Conservation (phyloP, 805 yeast genomes). For the Suhomyces prunicola region DNA sequence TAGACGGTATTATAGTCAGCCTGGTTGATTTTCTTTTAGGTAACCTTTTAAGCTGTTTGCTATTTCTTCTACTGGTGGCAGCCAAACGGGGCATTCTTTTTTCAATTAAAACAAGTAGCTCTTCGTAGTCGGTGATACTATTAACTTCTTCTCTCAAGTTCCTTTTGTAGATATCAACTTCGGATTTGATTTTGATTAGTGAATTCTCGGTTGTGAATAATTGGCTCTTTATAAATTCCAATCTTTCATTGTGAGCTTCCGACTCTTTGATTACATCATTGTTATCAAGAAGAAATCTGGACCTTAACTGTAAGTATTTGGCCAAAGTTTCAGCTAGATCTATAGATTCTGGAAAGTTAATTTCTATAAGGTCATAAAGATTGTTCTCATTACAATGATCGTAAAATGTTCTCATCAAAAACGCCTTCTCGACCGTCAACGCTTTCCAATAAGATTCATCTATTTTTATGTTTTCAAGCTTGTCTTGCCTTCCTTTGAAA, state of each 20-base stretch:
- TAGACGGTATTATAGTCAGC: not conserved
- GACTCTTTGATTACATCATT: constrained; percentile 17
- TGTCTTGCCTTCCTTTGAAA: constrained; percentile 60
- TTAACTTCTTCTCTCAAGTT: constrained; percentile 8
- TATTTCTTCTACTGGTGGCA: not conserved
- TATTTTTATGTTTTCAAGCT: constrained; percentile 56
- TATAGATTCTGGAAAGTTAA: constrained; percentile 75
- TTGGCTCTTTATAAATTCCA: constrained; percentile 15
- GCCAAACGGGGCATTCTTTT: constrained; percentile 13
- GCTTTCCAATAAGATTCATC: constrained; percentile 66
- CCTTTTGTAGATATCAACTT: constrained; percentile 14
- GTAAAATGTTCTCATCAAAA: constrained; percentile 66
- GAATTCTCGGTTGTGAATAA: constrained; percentile 16
- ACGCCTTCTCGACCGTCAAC: constrained; percentile 71
- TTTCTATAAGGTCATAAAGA: constrained; percentile 55
- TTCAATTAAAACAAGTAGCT: constrained; percentile 10
- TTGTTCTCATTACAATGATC: constrained; percentile 58
- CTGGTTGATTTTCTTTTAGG: constrained; percentile 13
- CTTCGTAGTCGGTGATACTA: constrained; percentile 13
- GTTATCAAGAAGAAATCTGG: constrained; percentile 19
- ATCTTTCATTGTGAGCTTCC: constrained; percentile 13
- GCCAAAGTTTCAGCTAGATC: constrained; percentile 59
- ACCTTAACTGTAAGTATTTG: constrained; percentile 52
- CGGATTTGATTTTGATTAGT: constrained; percentile 16
- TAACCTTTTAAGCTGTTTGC: not conserved